phyloP scores from a whole-genome alignment of 805 yeast species.

The Saccharomycopsis babjevae region DNA sequence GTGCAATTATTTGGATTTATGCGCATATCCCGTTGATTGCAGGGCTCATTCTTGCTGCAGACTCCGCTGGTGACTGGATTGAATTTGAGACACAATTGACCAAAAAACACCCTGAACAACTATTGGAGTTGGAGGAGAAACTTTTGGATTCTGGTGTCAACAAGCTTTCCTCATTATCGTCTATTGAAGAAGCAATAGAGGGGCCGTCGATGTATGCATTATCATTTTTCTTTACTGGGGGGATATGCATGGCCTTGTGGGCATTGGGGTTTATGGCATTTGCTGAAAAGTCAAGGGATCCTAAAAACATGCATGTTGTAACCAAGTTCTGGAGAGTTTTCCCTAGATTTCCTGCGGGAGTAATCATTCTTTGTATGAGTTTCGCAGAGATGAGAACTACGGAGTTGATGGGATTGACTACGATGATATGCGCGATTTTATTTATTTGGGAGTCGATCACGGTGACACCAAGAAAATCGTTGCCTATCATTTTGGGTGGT shows the following conservation, averaged over 20 bases:
- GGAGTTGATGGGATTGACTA: slow-evolving; percentile 34
- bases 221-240: slow-evolving; percentile 43
- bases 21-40: slow-evolving; percentile 44
- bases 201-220: slow-evolving; percentile 32
- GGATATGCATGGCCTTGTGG: slow-evolving; percentile 36
- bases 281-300: slow-evolving; percentile 36
- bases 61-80: slow-evolving; percentile 44
- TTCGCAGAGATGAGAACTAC: slow-evolving; percentile 35
- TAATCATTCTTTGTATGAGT: slow-evolving; percentile 31
- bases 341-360: slow-evolving; percentile 33
- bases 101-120: slow-evolving; percentile 7
- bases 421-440: slow-evolving; percentile 27
- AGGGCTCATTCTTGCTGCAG: slow-evolving; percentile 44
- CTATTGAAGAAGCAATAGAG: slow-evolving; percentile 22
- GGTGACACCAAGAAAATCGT: slow-evolving; percentile 20
- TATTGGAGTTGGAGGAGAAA: neutral
- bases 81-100: slow-evolving; percentile 24
- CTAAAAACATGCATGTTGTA: slow-evolving; percentile 24
- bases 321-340: slow-evolving; percentile 31
- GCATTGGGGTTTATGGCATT: slow-evolving; percentile 33
- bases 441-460: slow-evolving; percentile 31
- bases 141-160: neutral
- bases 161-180: neutral
- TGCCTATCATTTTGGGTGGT: slow-evolving; percentile 8
- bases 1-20: slow-evolving; percentile 39